A percentile compares a stretch with the other conserved stretches of the same genome.
Conservation (phyloP, 2,329 filamentous ascomycete species). For the Colletotrichum viniferum region DNA sequence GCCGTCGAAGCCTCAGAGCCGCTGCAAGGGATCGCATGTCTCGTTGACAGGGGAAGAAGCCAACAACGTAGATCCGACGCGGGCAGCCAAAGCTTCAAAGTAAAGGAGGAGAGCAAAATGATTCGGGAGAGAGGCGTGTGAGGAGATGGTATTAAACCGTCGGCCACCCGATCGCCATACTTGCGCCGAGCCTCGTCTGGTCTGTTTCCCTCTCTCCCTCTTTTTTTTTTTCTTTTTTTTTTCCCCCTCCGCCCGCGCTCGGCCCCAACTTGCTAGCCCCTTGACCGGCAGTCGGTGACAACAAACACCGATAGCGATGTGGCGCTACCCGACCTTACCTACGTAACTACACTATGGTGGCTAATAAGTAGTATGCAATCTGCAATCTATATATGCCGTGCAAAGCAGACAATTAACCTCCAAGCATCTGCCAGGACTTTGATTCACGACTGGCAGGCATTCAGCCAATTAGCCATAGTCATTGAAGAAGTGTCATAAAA, state of each 20-base stretch:
- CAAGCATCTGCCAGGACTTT: neutral
- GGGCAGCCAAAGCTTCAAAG: neutral
- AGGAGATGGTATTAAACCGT: neutral
- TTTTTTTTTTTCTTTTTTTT: neutral
- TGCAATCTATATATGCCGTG: neutral
- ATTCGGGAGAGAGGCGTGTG: neutral
- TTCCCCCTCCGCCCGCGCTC: neutral
- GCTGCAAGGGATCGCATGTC: slow-evolving; percentile 5
- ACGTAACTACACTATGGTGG: neutral
- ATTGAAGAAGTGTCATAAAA: neutral
- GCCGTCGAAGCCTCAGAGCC: slow-evolving; percentile 2
- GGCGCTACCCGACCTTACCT: neutral
- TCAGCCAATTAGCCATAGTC: neutral
- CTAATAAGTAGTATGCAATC: neutral
- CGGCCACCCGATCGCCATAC: neutral
- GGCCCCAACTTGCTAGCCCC: neutral
- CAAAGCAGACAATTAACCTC: neutral
- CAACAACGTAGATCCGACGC: neutral
- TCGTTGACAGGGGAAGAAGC: neutral
- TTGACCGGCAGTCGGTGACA: neutral
- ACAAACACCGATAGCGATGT: neutral
- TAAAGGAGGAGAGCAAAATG: neutral
- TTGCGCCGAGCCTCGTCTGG: too few relatives aligned
- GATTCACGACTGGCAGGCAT: neutral
- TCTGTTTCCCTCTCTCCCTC: too few relatives aligned